A percentile compares a stretch with the other conserved stretches of the same genome.
Evolutionary conservation across 176 grass and related monocot species (phyloP).

Genomic region (Hyparrhenia diplandra): DNA sequence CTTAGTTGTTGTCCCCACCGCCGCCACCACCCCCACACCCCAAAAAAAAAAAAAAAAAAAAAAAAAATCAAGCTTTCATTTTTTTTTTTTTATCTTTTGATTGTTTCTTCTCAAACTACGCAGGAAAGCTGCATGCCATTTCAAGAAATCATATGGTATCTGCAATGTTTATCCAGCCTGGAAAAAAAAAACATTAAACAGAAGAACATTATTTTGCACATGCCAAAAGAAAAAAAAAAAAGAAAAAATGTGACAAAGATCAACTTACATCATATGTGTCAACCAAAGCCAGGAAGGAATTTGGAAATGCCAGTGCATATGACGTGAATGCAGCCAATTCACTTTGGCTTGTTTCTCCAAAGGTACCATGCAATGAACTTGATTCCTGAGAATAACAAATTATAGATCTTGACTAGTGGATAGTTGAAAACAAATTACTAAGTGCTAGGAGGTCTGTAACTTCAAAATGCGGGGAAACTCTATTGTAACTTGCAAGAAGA

Average conservation of each 20-base stretch:
- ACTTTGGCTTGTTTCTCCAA: slow-evolving; percentile 89
- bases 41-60: too few relatives aligned
- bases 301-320: slow-evolving; percentile 96
- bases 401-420: not conserved
- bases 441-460: not conserved
- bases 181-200: not conserved
- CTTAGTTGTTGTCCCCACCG: not conserved
- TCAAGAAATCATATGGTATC: not conserved
- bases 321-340: slow-evolving; percentile 96
- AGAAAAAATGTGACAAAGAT: slow-evolving; percentile 10
- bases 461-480: not conserved
- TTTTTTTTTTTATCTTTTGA: not conserved
- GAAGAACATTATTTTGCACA: not conserved
- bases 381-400: slow-evolving; percentile 42
- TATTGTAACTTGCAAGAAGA: not conserved
- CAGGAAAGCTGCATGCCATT: not conserved
- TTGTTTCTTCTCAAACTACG: not conserved
- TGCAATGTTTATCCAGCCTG: not conserved
- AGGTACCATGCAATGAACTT: slow-evolving; percentile 59
- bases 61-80: not conserved
- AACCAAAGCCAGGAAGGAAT: slow-evolving; percentile 83
- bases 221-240: slow-evolving; percentile 15
- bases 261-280: slow-evolving; percentile 95
- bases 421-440: slow-evolving; percentile 13
- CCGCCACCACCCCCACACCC: too few relatives aligned